Percentiles rank a stretch among this genome's conserved stretches.
Evolutionary conservation across 257 asterid genomes (phyloP).

Genomic region (Nicotiana otophora): DNA sequence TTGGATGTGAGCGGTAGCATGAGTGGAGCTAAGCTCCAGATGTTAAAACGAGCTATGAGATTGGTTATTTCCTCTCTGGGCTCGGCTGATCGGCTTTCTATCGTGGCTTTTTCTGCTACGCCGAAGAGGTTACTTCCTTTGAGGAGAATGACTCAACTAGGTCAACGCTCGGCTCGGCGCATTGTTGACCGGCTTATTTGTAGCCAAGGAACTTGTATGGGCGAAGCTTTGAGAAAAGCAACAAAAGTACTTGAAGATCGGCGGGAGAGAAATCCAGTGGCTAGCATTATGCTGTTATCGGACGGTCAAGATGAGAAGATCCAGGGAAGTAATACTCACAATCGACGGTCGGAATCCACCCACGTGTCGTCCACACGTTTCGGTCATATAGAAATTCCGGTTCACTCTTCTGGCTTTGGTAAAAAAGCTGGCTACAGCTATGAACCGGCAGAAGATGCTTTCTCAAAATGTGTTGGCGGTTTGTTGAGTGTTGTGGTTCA

Average conservation of each 20-base stretch:
- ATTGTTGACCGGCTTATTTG: slow-evolving; percentile 55
- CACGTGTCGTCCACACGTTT: slow-evolving; percentile 54
- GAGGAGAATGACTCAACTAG: slow-evolving; percentile 61
- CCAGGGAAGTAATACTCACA: slow-evolving; percentile 20
- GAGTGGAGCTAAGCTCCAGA: slow-evolving; percentile 81
- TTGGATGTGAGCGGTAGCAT: slow-evolving; percentile 76
- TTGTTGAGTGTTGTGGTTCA: slow-evolving; percentile 76
- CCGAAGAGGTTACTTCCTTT: slow-evolving; percentile 61
- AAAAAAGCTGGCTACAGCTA: slow-evolving; percentile 24
- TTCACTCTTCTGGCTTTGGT: slow-evolving; percentile 49
- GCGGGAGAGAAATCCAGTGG: slow-evolving; percentile 77
- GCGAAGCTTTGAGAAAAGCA: slow-evolving; percentile 70
- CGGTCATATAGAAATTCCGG: slow-evolving; percentile 80
- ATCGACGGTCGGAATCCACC: slow-evolving; percentile 29
- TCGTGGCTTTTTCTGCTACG: slow-evolving; percentile 55
- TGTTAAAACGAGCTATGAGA: slow-evolving; percentile 86
- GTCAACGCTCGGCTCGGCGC: slow-evolving; percentile 60
- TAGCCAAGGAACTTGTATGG: slow-evolving; percentile 59
- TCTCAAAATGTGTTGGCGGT: slow-evolving; percentile 81
- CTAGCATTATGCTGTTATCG: slow-evolving; percentile 66
- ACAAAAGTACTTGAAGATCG: slow-evolving; percentile 72
- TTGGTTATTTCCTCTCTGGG: slow-evolving; percentile 79
- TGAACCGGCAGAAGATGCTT: slow-evolving; percentile 66
- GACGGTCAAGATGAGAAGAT: slow-evolving; percentile 60
- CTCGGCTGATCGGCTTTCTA: slow-evolving; percentile 82